phyloP scores from a whole-genome alignment of 1,284 basidiomycete species.

The Uromyces viciae-fabae region DNA sequence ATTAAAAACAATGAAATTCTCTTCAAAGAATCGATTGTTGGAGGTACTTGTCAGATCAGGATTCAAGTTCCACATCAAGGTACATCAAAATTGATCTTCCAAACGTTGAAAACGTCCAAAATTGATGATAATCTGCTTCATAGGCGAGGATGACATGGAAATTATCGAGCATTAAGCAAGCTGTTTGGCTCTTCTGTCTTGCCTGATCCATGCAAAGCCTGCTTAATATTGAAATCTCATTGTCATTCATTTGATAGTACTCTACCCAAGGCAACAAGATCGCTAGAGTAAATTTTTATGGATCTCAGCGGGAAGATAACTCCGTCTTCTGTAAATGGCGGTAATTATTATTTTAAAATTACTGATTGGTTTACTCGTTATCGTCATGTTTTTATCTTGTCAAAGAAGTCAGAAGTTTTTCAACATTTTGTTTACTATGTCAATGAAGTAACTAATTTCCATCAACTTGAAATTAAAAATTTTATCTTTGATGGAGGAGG shows the following conservation, averaged over 20 bases:
- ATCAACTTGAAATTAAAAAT: neutral
- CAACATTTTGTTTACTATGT: neutral
- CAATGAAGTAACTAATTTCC: neutral
- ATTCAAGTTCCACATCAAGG: neutral
- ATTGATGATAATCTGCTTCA: neutral
- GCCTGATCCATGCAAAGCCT: too few species aligned
- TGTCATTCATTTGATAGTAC: neutral
- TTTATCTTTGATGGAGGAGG: neutral
- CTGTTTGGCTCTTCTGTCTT: too few species aligned
- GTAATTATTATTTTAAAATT: neutral
- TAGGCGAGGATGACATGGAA: neutral
- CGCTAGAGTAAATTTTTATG: neutral
- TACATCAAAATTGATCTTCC: neutral
- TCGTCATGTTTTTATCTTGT: neutral
- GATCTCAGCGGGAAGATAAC: conserved; percentile 1
- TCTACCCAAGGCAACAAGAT: neutral
- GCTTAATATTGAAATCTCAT: conserved; percentile 1
- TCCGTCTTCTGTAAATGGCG: neutral
- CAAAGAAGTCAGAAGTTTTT: neutral
- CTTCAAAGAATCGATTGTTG: too few species aligned
- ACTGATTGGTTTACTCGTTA: neutral
- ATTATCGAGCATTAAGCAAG: neutral
- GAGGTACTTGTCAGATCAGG: too few species aligned
- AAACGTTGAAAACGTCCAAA: neutral
- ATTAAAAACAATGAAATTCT: neutral